Evolutionary conservation across 495 filamentous ascomycete species (phyloP), one percentile per base, ranked within the genome.

Genomic region (Venustampulla echinocandica): DNA sequence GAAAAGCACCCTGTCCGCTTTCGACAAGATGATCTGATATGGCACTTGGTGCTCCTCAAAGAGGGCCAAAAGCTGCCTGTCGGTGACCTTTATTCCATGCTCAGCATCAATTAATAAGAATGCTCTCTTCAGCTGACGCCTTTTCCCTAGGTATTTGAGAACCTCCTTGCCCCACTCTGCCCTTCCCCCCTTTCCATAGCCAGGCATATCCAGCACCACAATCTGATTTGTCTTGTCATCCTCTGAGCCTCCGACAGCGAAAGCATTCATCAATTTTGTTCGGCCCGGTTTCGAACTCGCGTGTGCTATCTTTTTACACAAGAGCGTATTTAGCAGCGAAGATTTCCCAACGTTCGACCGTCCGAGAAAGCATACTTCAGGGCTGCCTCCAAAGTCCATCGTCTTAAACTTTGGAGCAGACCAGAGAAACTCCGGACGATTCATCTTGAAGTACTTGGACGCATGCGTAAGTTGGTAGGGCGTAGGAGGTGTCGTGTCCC

Each of bases 261-360:
- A 96, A 0, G 80, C 84, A 58, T 94, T 95, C 76, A 98, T 85
- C 15, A 80, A 75, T 49, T 70, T 71, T 15, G 92, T 98, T 37
- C 78, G 69, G 0, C 92, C 92, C 0, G 88, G 85, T 28, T 78
- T 82, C 2, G 68, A 76, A 25, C 79, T 84, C 5, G 81, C 84
- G 63, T 79, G 76, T 47, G 80, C 82, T 5, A 80, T 55, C 6
- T 52, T 52, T 13, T 73, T 65, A 17, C 76, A 74, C 49, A 90
- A 75, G 5, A 97, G 67, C 1, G 84, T 83, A 61, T 98, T 98
- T 48, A 97, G 67, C 19, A 97, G 69, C 6, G 80, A 84, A 23
- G 84, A 89, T 61, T 98, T 98, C 28, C 90, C 92, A 20, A 93
- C 90, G 61, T 98, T 96, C 24, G 82, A 89, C 34, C 88, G 79